These are phyloP conservation scores for Lichtheimia corymbifera DNA, from an alignment of 371 early-diverging fungal species.

Conservation along the genomic window DNA sequence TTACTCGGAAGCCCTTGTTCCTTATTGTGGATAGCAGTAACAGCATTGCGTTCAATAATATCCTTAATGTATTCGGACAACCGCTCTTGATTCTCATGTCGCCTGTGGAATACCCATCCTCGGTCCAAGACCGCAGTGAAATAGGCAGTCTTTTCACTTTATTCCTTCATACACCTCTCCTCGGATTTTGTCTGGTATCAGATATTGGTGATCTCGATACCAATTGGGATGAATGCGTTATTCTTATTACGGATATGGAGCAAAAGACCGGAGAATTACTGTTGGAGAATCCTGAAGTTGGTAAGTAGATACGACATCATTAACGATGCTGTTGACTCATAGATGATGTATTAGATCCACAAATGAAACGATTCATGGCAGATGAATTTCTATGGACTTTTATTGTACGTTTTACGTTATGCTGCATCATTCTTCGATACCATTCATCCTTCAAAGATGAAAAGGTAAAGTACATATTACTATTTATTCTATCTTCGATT, in stretches of 20 bases:
- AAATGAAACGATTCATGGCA: conserved; percentile 73
- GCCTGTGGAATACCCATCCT: conserved; percentile 82
- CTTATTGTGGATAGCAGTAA: conserved; percentile 89
- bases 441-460: conserved; percentile 64
- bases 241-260: conserved; percentile 53
- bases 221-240: conserved; percentile 62
- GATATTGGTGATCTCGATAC: conserved; percentile 63
- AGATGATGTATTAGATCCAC: conserved; percentile 36
- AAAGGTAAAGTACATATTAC: conserved; percentile 41
- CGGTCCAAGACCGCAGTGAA: conserved; percentile 79
- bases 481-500: neutral
- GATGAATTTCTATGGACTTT: conserved; percentile 91
- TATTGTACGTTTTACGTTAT: conserved; percentile 82
- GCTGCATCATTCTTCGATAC: conserved; percentile 65
- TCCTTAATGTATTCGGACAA: conserved; percentile 85
- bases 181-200: conserved; percentile 73
- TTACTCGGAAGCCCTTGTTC: conserved; percentile 92
- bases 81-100: conserved; percentile 87
- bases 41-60: conserved; percentile 71
- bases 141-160: conserved; percentile 90
- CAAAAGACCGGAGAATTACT: conserved; percentile 54
- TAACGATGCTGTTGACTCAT: too few relatives aligned
- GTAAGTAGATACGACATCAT: conserved; percentile 27
- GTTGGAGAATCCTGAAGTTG: conserved; percentile 42
- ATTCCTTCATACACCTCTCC: conserved; percentile 83